Base-by-base conservation (phyloP, 768 basidiomycete genomes). In the Phlegmacium glaucopus region DNA sequence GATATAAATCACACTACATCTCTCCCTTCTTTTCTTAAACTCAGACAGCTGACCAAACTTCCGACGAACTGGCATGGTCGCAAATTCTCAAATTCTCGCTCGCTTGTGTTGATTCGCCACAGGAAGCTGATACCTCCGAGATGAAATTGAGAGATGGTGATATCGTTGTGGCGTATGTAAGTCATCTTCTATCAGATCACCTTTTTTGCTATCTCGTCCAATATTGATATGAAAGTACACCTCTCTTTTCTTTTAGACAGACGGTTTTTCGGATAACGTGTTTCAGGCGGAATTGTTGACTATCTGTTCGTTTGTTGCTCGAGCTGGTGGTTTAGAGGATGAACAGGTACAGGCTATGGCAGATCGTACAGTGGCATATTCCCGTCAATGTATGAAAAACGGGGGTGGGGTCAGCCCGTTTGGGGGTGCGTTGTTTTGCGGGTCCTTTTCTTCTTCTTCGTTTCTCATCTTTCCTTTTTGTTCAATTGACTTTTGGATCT, bases 401-500 rank as follows among this genome's bases (percentile, higher is more conserved):
- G 77, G 75, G 50, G 72, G 67, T 45, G 70, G 83, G 54, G 72
- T 78, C 26, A 87, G 83, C 62, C 90, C 90, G 2, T 92, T 91
- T 55, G 82, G 88, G 65, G 76, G 85, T 79, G 61, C 58, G 82
- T 69, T 16, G 2, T 22, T 22, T 5, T 22, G 22, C 22, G 22
- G 5, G 22, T 13, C 37, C 43, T 26, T 34, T 34, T n/a, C 32
- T 34, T n/a, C 32, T 34, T 22, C 22, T 5, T 22, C 22, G 22
- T n/a, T 18, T 28, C 35, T 30, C 16, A 16, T 9, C 11, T 46
- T 44, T 42, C 34, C 37, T 37, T 22, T 22, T 22, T 22, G 5
- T 22, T 22, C 22, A 22, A 3, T 22, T 22, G 5, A 22, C 22
- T 22, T 22, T 22, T 5, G 10, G 44, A 44, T 50, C 34, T 36